phyloP scores from a whole-genome alignment of 108 stramenopile genomes.

The Schizochytrium sp. region DNA sequence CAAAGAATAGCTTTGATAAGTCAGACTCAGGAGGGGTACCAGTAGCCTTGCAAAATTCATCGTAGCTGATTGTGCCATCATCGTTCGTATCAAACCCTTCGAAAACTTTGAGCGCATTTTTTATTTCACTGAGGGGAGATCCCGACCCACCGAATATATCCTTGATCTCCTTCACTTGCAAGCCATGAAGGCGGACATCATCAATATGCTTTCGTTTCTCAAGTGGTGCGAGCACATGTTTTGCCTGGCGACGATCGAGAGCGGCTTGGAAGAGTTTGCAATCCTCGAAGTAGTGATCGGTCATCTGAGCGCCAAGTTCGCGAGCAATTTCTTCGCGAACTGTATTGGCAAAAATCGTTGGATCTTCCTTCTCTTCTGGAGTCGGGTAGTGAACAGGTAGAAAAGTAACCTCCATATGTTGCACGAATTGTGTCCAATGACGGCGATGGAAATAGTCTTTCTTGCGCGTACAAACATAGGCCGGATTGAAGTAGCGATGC shows the following conservation, averaged over 20 bases:
- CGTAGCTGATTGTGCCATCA: constrained; percentile 66
- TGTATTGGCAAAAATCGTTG: constrained; percentile 64
- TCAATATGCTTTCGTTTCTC: constrained; percentile 10
- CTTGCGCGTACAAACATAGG: constrained; percentile 2
- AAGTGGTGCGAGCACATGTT: constrained; percentile 63
- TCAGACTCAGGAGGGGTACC: not conserved
- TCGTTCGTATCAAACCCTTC: constrained; percentile 67
- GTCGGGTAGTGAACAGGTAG: constrained; percentile 69
- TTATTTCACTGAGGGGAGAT: constrained; percentile 62
- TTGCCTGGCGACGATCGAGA: constrained; percentile 65
- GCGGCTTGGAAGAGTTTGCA: constrained; percentile 71
- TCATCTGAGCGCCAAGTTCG: constrained; percentile 68
- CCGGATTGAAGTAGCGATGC: constrained; percentile 29
- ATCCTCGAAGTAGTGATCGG: constrained; percentile 72
- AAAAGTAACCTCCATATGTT: constrained; percentile 65
- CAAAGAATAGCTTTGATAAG: constrained; percentile 5
- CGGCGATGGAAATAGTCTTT: constrained; percentile 45
- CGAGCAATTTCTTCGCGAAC: constrained; percentile 67
- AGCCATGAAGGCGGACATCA: not conserved
- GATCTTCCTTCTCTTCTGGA: constrained; percentile 61
- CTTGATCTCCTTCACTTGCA: constrained; percentile 57
- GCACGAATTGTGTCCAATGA: constrained; percentile 63
- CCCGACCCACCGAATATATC: constrained; percentile 69
- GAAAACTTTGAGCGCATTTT: constrained; percentile 66
- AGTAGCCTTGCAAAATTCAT: constrained; percentile 61